A percentile compares a stretch with the other conserved stretches of the same genome.
Conservation (phyloP, 768 basidiomycete genomes). For the Baorangia bicolor region DNA sequence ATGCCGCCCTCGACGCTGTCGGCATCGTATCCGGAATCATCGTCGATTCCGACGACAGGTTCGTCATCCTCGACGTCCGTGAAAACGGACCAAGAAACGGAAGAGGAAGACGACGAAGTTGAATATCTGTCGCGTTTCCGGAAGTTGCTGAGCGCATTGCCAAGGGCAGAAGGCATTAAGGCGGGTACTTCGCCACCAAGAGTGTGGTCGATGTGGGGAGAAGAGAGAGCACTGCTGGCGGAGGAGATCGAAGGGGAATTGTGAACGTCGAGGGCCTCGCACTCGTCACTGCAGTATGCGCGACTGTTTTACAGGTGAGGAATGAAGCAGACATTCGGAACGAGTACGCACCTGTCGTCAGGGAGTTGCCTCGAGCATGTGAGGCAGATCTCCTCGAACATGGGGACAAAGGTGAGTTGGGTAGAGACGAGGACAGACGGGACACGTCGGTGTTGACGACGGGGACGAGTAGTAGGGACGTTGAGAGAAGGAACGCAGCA, state of each 20-base stretch:
- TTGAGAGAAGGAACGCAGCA: constrained; percentile 19
- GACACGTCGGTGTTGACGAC: constrained; percentile 7
- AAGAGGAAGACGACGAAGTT: constrained; percentile 63
- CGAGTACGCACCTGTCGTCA: constrained; percentile 55
- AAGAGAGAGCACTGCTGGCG: constrained; percentile 63
- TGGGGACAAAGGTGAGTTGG: constrained; percentile 29
- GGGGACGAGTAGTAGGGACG: constrained; percentile 17
- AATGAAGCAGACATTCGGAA: constrained; percentile 11
- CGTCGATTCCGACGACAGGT: constrained; percentile 34
- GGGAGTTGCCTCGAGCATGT: constrained; percentile 64
- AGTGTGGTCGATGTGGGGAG: constrained; percentile 57
- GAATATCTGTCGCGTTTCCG: constrained; percentile 49
- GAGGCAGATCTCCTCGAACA: constrained; percentile 82
- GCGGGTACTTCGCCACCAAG: constrained; percentile 62
- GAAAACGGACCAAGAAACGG: constrained; percentile 62
- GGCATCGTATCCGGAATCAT: constrained; percentile 31
- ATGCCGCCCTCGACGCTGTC: constrained; percentile 34
- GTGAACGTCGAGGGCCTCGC: constrained; percentile 54
- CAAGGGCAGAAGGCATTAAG: constrained; percentile 59
- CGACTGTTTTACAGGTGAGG: constrained; percentile 42
- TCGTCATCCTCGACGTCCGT: constrained; percentile 65
- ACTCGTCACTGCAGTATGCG: constrained; percentile 71
- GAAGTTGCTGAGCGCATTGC: constrained; percentile 49
- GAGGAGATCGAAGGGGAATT: constrained; percentile 68
- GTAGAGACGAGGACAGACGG: background rate